Conservation (phyloP, 1,139 yeast genomes). For the Casaregolazyma lundiana region DNA sequence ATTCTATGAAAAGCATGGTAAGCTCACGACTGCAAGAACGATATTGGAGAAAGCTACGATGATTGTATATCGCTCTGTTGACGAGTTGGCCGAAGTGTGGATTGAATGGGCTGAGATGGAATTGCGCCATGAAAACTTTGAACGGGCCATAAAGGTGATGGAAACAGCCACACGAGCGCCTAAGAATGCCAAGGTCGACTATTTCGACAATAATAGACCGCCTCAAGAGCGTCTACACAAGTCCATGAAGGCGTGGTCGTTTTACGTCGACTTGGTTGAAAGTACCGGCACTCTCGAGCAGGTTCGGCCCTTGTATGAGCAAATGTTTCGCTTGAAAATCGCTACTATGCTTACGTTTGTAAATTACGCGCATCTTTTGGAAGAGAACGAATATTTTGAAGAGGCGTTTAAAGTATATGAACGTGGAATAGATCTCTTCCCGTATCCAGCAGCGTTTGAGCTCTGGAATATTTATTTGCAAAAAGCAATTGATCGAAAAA, state of each 20-base stretch:
- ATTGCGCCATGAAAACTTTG: slow-evolving; percentile 46
- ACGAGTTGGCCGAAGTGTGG: slow-evolving; percentile 67
- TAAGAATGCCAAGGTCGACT: slow-evolving; percentile 32
- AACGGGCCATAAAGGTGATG: slow-evolving; percentile 51
- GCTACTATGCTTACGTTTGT: slow-evolving; percentile 67
- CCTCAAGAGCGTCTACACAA: slow-evolving; percentile 59
- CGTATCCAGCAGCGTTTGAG: slow-evolving; percentile 60
- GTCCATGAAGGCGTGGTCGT: slow-evolving; percentile 64
- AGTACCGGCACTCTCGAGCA: slow-evolving; percentile 47
- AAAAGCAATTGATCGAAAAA: slow-evolving; percentile 42
- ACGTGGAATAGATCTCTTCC: slow-evolving; percentile 56
- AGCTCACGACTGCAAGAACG: slow-evolving; percentile 51
- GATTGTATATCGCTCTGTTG: slow-evolving; percentile 60
- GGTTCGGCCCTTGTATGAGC: slow-evolving; percentile 51
- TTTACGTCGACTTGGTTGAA: slow-evolving; percentile 70
- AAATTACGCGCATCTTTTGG: slow-evolving; percentile 61
- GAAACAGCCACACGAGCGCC: slow-evolving; percentile 50
- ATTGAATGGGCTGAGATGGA: slow-evolving; percentile 70
- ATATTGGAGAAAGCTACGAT: slow-evolving; percentile 62
- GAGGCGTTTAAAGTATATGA: slow-evolving; percentile 64
- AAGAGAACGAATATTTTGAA: slow-evolving; percentile 45
- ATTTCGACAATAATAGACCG: slow-evolving; percentile 43
- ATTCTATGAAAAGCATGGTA: slow-evolving; percentile 51
- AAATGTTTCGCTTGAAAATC: slow-evolving; percentile 55
- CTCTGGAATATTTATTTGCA: slow-evolving; percentile 68